Conservation (phyloP, 2,329 filamentous ascomycete genomes). For the Sporothrix pseudoabietina region DNA sequence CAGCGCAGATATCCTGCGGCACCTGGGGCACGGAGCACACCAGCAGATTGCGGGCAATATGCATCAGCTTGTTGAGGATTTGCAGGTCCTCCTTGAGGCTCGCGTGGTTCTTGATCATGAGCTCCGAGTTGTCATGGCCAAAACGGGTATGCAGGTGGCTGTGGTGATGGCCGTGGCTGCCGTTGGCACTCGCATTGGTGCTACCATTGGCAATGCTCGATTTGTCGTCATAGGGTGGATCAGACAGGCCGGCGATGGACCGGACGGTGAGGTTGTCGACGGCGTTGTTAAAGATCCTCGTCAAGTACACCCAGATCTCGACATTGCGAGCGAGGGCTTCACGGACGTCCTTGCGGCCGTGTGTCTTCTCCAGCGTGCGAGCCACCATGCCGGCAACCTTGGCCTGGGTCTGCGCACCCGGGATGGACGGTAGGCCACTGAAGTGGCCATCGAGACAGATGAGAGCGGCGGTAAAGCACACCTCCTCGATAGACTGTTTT, state of each 20-base stretch:
- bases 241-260: conserved; percentile 59
- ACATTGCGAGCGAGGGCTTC: conserved; percentile 64
- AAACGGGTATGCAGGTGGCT: conserved; percentile 23
- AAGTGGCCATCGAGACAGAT: conserved; percentile 65
- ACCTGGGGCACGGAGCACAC: conserved; percentile 66
- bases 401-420: conserved; percentile 56
- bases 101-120: conserved; percentile 65
- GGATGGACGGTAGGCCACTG: conserved; percentile 56
- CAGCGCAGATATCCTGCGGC: conserved; percentile 66
- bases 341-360: conserved; percentile 62
- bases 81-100: conserved; percentile 64
- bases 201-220: conserved; percentile 13
- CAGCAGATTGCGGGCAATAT: conserved; percentile 65
- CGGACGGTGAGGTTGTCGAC: conserved; percentile 62
- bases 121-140: conserved; percentile 59
- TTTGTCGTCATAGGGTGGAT: conserved; percentile 46
- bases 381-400: conserved; percentile 61
- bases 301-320: conserved; percentile 66
- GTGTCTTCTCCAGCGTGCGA: conserved; percentile 65
- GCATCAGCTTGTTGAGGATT: conserved; percentile 67
- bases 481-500: conserved; percentile 62
- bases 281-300: conserved; percentile 62
- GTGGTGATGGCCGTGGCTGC: conserved; percentile 46
- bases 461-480: conserved; percentile 62
- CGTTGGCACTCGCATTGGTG: conserved; percentile 13